A percentile compares a stretch with the other conserved stretches of the same genome.
Conservation (phyloP, 371 early-diverging fungal genomes). For the Lichtheimia hyalospora region DNA sequence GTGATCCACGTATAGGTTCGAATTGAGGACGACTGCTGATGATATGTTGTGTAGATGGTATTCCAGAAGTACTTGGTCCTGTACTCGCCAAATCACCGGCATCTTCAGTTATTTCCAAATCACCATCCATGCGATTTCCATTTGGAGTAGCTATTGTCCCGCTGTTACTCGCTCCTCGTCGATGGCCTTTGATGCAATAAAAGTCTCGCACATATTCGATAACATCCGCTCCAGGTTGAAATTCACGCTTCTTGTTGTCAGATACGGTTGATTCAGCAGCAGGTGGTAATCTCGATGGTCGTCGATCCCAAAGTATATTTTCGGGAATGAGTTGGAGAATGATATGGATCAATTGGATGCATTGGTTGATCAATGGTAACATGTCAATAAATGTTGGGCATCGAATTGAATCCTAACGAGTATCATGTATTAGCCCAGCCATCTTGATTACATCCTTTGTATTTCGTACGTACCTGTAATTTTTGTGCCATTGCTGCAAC, state of each 20-base stretch:
- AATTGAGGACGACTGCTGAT: constrained; percentile 27
- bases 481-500: constrained; percentile 59
- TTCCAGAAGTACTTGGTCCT: neutral
- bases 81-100: constrained; percentile 39
- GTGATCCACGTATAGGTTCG: constrained; percentile 35
- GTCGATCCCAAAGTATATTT: constrained; percentile 29
- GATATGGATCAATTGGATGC: constrained; percentile 24
- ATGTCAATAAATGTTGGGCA: constrained; percentile 30
- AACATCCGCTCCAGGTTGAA: constrained; percentile 22
- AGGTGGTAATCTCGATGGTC: constrained; percentile 8
- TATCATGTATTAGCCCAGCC: neutral
- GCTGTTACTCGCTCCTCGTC: neutral
- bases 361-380: constrained; percentile 30
- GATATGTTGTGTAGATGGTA: constrained; percentile 7
- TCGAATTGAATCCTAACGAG: constrained; percentile 16
- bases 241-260: constrained; percentile 13
- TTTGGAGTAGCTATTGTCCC: constrained; percentile 1
- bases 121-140: neutral
- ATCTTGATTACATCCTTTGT: neutral
- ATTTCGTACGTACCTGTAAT: constrained; percentile 42
- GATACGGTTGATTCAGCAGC: neutral
- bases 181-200: constrained; percentile 26
- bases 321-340: constrained; percentile 36
- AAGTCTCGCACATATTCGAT: constrained; percentile 40
- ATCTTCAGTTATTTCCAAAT: constrained; percentile 22